Evolutionary conservation across 352 stramenopile genomes (phyloP).

Genomic region (Globisporangium megalacanthum): DNA sequence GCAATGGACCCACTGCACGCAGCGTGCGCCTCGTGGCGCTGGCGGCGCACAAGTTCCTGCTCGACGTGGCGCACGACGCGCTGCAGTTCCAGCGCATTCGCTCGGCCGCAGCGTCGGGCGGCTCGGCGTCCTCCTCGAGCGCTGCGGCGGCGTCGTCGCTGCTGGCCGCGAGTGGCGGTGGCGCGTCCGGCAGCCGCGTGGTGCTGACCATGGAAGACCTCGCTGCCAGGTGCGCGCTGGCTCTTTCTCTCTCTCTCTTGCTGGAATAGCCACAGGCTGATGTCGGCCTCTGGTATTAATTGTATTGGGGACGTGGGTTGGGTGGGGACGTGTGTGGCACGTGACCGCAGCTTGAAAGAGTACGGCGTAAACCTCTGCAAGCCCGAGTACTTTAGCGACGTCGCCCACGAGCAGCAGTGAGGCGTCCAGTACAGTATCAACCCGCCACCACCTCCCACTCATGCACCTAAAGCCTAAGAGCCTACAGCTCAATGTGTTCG

Average conservation of each 20-base stretch:
- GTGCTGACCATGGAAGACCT: conserved; percentile 80
- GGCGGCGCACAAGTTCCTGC: conserved; percentile 72
- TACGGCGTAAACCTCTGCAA: conserved; percentile 79
- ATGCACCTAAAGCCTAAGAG: background rate
- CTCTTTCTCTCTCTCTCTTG: too few relatives aligned
- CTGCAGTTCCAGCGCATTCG: conserved; percentile 79
- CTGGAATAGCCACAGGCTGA: too few relatives aligned
- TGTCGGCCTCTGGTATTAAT: too few relatives aligned
- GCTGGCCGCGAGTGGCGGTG: conserved; percentile 11
- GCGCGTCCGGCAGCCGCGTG: conserved; percentile 15
- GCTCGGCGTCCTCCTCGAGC: conserved; percentile 7
- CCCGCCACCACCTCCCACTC: background rate
- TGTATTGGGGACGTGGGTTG: too few relatives aligned
- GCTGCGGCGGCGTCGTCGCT: conserved; percentile 5
- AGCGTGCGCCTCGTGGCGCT: conserved; percentile 66
- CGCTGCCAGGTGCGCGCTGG: conserved; percentile 27
- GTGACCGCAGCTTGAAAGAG: conserved; percentile 53
- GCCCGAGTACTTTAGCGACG: conserved; percentile 76
- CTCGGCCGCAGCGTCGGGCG: conserved; percentile 25
- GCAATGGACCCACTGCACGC: background rate
- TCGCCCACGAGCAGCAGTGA: conserved; percentile 23
- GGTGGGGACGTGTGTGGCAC: background rate
- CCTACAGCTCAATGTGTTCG: conserved; percentile 40
- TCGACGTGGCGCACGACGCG: conserved; percentile 73
- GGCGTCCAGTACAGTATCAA: background rate